Evolutionary conservation across 352 stramenopile species (phyloP), one percentile per base, ranked within the genome.

Genomic region (Phytophthora sp.): DNA sequence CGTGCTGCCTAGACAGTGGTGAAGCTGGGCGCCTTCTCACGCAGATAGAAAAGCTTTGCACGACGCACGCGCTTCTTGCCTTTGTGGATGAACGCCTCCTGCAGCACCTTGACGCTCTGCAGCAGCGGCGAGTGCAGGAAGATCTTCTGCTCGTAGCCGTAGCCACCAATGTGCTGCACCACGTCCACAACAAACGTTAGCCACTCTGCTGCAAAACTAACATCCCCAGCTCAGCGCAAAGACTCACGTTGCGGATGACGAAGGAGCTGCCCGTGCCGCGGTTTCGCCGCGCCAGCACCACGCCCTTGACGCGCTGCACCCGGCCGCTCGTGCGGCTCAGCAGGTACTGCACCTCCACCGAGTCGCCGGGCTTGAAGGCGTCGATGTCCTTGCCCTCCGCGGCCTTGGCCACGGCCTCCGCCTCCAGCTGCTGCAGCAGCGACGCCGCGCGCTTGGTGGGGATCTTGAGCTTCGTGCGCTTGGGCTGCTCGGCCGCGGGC

Each of bases 61-160:
- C 91, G 84, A 49, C 89, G 86, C 62, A 97, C 88, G 27, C 88
- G 82, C 81, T 97, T 97, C 81, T 95, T 92, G 68, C 89, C 89
- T 72, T 94, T 95, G 69, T 94, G 86, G 71, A 97, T 94, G 70
- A 95, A 97, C 48, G 87, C 89, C 61, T 94, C 69, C 72, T 96
- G 71, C 60, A 97, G 46, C 54, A 97, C 72, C 72, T 93, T 95
- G 62, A 97, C 78, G 54, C 79, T 90, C 69, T 96, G 77, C 48
- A 97, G 71, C 48, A 97, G 74, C 38, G 91, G 91, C 58, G 83
- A 96, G 72, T 97, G 82, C 71, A 92, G 53, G 57, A 94, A 94
- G 51, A 94, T 94, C 74, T 91, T 94, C 66, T 94, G 85, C 72
- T 94, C 85, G 74, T 91, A 94, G 28, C 85, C 85, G 65, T 89